Percentiles rank a stretch among this genome's conserved stretches.
These are phyloP conservation scores for Coniferiporia sulphurascens DNA, from an alignment of 1,284 basidiomycete genomes.

Conservation along the genomic window DNA sequence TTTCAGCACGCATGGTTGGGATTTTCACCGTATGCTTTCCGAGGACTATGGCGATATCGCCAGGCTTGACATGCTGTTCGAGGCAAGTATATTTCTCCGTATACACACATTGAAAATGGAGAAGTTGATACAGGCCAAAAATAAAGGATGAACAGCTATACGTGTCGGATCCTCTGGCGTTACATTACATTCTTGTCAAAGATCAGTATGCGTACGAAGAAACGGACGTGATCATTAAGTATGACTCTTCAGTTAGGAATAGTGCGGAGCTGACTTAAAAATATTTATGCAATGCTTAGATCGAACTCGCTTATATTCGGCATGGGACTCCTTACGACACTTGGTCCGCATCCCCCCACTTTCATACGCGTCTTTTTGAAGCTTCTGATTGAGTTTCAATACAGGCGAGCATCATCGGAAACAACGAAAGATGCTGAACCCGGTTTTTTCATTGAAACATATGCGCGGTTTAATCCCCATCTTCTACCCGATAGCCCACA, in stretches of 20 bases:
- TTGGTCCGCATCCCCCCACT: conserved; percentile 8
- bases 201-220: conserved; percentile 29
- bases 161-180: conserved; percentile 21
- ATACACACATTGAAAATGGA: not conserved
- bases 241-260: not conserved
- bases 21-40: conserved; percentile 20
- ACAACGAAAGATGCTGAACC: conserved; percentile 29
- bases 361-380: not conserved
- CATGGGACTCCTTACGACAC: conserved; percentile 19
- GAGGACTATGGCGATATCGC: conserved; percentile 31
- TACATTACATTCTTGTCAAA: conserved; percentile 28
- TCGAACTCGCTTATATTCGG: conserved; percentile 18
- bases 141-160: conserved; percentile 15
- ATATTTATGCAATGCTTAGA: not conserved
- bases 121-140: no score
- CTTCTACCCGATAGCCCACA: conserved; percentile 26
- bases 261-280: no score
- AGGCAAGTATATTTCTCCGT: conserved; percentile 26
- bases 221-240: conserved; percentile 19
- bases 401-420: conserved; percentile 25
- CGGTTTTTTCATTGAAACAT: conserved; percentile 28
- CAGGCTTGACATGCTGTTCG: conserved; percentile 32
- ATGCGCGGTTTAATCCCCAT: conserved; percentile 26
- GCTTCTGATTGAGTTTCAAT: conserved; percentile 3
- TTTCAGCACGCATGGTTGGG: conserved; percentile 15